phyloP scores from a whole-genome alignment of 1,284 basidiomycete genomes.

The Testicularia cyperi region DNA sequence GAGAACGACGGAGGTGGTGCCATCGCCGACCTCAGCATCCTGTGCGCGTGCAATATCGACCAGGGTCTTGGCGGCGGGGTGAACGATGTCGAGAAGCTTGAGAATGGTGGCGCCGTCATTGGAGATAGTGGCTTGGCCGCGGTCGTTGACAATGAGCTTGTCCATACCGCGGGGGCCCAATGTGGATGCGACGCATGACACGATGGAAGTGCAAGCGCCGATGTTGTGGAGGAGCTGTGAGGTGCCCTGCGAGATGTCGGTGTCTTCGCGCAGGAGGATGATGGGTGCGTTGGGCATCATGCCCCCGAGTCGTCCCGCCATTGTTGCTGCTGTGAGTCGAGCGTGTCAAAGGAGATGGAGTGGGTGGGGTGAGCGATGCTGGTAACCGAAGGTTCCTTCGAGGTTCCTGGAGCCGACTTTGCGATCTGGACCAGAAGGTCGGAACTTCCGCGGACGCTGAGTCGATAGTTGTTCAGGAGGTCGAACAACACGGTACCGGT shows the following conservation, averaged over 20 bases:
- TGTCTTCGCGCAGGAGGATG: conserved; percentile 69
- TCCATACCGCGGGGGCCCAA: conserved; percentile 99
- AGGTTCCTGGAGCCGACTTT: too few relatives aligned
- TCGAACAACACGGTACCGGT: too few relatives aligned
- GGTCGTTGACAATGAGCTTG: conserved; percentile 72
- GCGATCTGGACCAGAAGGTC: too few relatives aligned
- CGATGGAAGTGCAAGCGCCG: conserved; percentile 61
- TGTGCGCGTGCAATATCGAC: conserved; percentile 98
- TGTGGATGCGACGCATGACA: conserved; percentile 70
- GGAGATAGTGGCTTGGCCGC: conserved; percentile 94
- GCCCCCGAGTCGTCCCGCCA: conserved; percentile 41
- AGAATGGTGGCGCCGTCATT: conserved; percentile 96
- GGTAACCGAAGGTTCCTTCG: too few relatives aligned
- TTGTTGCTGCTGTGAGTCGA: conserved; percentile 4
- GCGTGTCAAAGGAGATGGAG: too few relatives aligned
- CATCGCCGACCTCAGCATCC: conserved; percentile 97
- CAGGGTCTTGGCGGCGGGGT: conserved; percentile 91
- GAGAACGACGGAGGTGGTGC: conserved; percentile 92
- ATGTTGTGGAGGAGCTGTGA: conserved; percentile 94
- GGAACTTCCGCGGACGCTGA: too few relatives aligned
- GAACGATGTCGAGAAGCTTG: conserved; percentile 94
- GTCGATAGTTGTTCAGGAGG: too few relatives aligned
- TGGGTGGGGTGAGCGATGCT: too few relatives aligned
- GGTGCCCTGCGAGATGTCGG: conserved; percentile 93
- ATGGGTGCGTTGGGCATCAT: conserved; percentile 54